These are phyloP conservation scores for Cordia subcordata DNA, from an alignment of 257 asterid genomes.

Conservation along the genomic window DNA sequence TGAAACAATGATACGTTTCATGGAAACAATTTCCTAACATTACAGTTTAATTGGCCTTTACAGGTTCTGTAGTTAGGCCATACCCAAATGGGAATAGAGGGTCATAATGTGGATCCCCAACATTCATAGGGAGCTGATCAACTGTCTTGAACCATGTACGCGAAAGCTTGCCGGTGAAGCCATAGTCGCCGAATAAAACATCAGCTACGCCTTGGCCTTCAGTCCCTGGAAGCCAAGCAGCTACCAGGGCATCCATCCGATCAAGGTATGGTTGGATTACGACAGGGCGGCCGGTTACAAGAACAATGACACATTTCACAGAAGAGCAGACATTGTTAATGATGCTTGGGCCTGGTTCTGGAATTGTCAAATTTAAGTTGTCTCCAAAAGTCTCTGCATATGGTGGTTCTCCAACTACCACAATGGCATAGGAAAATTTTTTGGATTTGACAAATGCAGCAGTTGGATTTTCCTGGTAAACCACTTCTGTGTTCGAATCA, in stretches of 20 bases:
- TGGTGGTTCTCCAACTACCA: conserved; percentile 29
- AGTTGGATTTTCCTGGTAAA: conserved; percentile 20
- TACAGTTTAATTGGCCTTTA: background rate
- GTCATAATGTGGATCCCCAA: conserved; percentile 26
- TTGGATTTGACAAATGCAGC: conserved; percentile 11
- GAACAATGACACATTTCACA: conserved; percentile 19
- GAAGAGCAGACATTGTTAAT: conserved; percentile 12
- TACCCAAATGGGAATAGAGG: conserved; percentile 25
- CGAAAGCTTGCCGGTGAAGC: conserved; percentile 21
- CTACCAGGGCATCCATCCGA: conserved; percentile 23
- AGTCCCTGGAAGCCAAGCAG: conserved; percentile 29
- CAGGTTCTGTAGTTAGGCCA: conserved; percentile 19
- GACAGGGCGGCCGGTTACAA: conserved; percentile 20
- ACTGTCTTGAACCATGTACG: conserved; percentile 30
- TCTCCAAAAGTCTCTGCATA: conserved; percentile 24
- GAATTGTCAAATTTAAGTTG: conserved; percentile 21
- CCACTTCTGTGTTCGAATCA: conserved; percentile 17
- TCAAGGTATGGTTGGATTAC: conserved; percentile 23
- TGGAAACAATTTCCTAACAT: background rate
- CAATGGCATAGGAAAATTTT: conserved; percentile 18
- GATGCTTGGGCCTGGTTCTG: conserved; percentile 22
- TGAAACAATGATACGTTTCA: background rate
- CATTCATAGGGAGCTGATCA: conserved; percentile 32
- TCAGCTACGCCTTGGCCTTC: conserved; percentile 31
- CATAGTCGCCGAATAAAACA: conserved; percentile 24